phyloP scores from a whole-genome alignment of 108 stramenopile species.

The Pseudonitzschia pungens region DNA sequence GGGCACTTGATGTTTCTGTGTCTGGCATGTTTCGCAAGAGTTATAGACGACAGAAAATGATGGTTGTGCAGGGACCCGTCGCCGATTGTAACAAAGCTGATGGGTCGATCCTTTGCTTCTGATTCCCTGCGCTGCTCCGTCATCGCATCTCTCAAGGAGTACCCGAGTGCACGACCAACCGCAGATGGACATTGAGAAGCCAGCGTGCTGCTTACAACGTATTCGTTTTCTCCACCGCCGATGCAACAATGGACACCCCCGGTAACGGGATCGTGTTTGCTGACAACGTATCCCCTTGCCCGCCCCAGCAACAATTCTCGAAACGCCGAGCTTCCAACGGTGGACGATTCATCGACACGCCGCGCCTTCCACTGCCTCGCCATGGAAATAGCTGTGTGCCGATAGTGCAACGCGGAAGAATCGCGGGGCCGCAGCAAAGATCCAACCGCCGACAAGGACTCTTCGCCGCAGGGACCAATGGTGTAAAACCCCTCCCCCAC shows the following conservation, averaged over 20 bases:
- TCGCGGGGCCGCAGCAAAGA: constrained; percentile 50
- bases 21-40: constrained; percentile 72
- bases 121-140: background rate
- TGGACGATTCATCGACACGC: background rate
- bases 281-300: constrained; percentile 74
- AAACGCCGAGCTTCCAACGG: constrained; percentile 13
- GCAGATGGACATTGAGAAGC: constrained; percentile 85
- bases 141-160: constrained; percentile 40
- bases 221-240: constrained; percentile 55
- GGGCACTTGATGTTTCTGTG: constrained; percentile 71
- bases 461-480: constrained; percentile 92
- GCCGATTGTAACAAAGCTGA: constrained; percentile 79
- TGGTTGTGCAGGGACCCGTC: constrained; percentile 87
- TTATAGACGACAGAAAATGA: constrained; percentile 72
- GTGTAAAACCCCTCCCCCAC: constrained; percentile 84
- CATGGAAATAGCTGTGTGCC: constrained; percentile 67
- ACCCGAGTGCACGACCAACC: constrained; percentile 81
- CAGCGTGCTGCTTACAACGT: constrained; percentile 74
- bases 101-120: constrained; percentile 26
- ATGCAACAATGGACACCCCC: constrained; percentile 86
- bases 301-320: constrained; percentile 71
- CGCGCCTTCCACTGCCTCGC: constrained; percentile 47
- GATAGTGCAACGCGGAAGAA: constrained; percentile 80
- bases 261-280: constrained; percentile 78
- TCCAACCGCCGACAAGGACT: constrained; percentile 59